phyloP scores from a whole-genome alignment of 805 yeast genomes.

The Pichia heedii region DNA sequence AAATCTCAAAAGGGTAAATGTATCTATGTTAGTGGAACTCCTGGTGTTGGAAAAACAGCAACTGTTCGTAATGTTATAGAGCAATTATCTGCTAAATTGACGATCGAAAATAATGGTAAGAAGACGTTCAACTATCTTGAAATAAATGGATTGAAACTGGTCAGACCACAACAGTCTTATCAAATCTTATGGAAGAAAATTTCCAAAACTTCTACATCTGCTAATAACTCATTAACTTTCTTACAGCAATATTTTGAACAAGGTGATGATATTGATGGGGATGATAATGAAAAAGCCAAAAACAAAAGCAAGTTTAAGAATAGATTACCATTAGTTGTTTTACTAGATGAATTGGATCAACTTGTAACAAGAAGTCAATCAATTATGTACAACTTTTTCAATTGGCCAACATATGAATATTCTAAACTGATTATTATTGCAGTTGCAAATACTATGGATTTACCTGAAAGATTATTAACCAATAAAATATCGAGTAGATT shows the following conservation, averaged over 20 bases:
- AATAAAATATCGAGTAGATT: slow-evolving; percentile 87
- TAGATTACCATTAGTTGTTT: slow-evolving; percentile 54
- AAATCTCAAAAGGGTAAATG: slow-evolving; percentile 69
- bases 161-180: slow-evolving; percentile 73
- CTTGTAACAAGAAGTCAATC: slow-evolving; percentile 73
- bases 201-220: slow-evolving; percentile 47
- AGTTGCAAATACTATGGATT: slow-evolving; percentile 94
- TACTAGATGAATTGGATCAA: slow-evolving; percentile 92
- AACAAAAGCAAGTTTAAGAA: too few species aligned
- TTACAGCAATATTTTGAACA: slow-evolving; percentile 62
- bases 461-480: slow-evolving; percentile 81
- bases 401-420: slow-evolving; percentile 84
- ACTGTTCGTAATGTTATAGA: slow-evolving; percentile 80
- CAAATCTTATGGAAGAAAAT: slow-evolving; percentile 75
- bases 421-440: slow-evolving; percentile 84
- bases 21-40: slow-evolving; percentile 89
- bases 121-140: slow-evolving; percentile 64
- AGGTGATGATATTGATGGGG: slow-evolving; percentile 8
- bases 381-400: slow-evolving; percentile 91
- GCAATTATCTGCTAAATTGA: slow-evolving; percentile 37
- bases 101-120: slow-evolving; percentile 13
- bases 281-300: slow-evolving; percentile 9
- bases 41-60: slow-evolving; percentile 96
- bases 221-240: slow-evolving; percentile 54
- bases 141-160: slow-evolving; percentile 81